Conservation (phyloP, 495 filamentous ascomycete species). For the Neurospora sublineolata region DNA sequence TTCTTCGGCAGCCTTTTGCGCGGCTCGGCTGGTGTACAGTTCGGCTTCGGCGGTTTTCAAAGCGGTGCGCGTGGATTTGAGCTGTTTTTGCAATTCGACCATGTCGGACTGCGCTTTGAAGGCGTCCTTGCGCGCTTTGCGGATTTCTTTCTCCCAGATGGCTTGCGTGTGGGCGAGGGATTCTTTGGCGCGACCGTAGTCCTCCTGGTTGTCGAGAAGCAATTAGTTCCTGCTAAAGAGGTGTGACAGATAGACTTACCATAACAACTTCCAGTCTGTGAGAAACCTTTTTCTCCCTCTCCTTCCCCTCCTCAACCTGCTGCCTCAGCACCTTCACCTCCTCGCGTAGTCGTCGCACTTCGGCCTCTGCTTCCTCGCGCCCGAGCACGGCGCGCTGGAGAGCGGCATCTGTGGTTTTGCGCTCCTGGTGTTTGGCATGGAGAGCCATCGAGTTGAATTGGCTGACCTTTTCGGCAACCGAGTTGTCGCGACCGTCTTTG, state of each 20-base stretch:
- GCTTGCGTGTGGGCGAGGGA: slow-evolving; percentile 59
- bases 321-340: slow-evolving; percentile 41
- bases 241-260: slow-evolving; percentile 31
- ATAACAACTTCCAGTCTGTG: slow-evolving; percentile 68
- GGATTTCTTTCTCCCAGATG: slow-evolving; percentile 76
- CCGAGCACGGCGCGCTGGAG: slow-evolving; percentile 71
- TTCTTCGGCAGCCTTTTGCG: slow-evolving; percentile 20
- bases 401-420: slow-evolving; percentile 56
- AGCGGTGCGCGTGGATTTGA: slow-evolving; percentile 53
- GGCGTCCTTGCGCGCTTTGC: slow-evolving; percentile 69
- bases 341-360: slow-evolving; percentile 51
- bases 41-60: slow-evolving; percentile 40
- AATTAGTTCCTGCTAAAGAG: neutral
- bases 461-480: slow-evolving; percentile 73
- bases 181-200: slow-evolving; percentile 63
- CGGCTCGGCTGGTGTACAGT: slow-evolving; percentile 50
- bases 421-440: slow-evolving; percentile 48
- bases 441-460: slow-evolving; percentile 66
- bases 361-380: slow-evolving; percentile 67
- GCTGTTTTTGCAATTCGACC: slow-evolving; percentile 72
- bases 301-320: slow-evolving; percentile 57
- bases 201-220: slow-evolving; percentile 42
- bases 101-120: slow-evolving; percentile 69
- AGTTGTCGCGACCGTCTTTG: slow-evolving; percentile 47
- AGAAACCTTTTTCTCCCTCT: slow-evolving; percentile 61